Conservation (phyloP, 1,139 yeast species). For the Candida sanyaensis region DNA sequence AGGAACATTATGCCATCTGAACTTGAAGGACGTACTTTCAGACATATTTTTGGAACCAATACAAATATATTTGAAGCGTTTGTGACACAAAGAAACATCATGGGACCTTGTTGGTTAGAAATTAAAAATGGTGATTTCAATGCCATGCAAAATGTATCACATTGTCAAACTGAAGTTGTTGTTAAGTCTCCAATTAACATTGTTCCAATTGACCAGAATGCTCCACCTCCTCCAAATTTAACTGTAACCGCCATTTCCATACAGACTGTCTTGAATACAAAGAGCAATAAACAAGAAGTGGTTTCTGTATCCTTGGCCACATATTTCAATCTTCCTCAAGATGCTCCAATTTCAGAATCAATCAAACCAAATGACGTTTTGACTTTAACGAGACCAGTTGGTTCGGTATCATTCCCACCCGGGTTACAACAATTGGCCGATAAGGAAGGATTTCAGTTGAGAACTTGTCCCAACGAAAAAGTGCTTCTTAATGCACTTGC, state of each 20-base stretch:
- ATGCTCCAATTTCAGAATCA: constrained; percentile 61
- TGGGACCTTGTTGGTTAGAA: constrained; percentile 98
- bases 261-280: constrained; percentile 74
- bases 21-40: constrained; percentile 74
- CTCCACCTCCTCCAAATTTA: constrained; percentile 58
- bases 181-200: constrained; percentile 53
- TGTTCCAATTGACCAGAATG: constrained; percentile 50
- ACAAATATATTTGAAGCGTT: constrained; percentile 81
- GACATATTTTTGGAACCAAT: constrained; percentile 78
- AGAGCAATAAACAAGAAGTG: constrained; percentile 79
- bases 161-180: constrained; percentile 76
- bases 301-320: constrained; percentile 81
- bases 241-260: constrained; percentile 76
- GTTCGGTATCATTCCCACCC: constrained; percentile 63
- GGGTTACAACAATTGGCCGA: constrained; percentile 65
- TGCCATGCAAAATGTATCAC: constrained; percentile 67
- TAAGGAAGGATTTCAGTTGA: constrained; percentile 48
- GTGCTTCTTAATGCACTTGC: constrained; percentile 72
- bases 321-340: constrained; percentile 67
- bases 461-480: constrained; percentile 71
- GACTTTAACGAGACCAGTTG: constrained; percentile 79
- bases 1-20: constrained; percentile 58
- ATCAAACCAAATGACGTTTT: constrained; percentile 55
- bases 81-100: constrained; percentile 76
- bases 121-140: constrained; percentile 64